A percentile compares a stretch with the other conserved stretches of the same genome.
phyloP scores from a whole-genome alignment of 345 rosid genomes.

The Rhodamnia argentea region DNA sequence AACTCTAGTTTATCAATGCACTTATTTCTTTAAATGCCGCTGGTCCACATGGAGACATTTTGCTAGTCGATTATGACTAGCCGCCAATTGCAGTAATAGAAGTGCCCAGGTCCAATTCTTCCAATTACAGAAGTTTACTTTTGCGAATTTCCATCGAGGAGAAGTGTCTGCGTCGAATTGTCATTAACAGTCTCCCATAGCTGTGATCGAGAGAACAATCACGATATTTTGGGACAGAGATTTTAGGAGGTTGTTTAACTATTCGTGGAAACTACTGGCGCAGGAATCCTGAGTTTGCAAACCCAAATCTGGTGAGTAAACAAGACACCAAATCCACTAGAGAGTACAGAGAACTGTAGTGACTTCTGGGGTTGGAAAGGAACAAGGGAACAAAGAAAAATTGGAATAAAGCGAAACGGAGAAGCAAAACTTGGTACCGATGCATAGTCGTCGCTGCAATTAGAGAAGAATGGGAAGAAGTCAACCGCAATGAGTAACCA shows the following conservation, averaged over 20 bases:
- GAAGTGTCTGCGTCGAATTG: not conserved
- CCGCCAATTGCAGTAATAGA: not conserved
- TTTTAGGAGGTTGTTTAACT: not conserved
- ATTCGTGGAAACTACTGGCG: not conserved
- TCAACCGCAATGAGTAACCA: not conserved
- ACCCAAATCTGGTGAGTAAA: not conserved
- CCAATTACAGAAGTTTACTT: not conserved
- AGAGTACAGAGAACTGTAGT: not conserved
- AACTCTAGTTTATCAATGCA: not conserved
- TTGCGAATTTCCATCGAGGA: not conserved
- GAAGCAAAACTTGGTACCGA: not conserved
- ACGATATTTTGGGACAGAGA: not conserved
- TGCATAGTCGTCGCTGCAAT: not conserved
- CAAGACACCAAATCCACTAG: not conserved
- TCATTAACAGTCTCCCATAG: not conserved
- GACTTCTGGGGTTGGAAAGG: not conserved
- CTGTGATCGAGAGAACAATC: not conserved
- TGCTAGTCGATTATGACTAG: not conserved
- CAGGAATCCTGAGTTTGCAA: not conserved
- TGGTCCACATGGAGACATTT: not conserved
- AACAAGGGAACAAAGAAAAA: not conserved
- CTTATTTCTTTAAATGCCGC: not conserved
- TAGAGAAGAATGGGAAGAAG: not conserved
- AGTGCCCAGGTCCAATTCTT: not conserved
- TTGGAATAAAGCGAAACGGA: not conserved